Percentiles rank a stretch among this genome's conserved stretches.
These are phyloP conservation scores for Wickerhamiella lipophila DNA, from an alignment of 805 yeast genomes.

Conservation along the genomic window DNA sequence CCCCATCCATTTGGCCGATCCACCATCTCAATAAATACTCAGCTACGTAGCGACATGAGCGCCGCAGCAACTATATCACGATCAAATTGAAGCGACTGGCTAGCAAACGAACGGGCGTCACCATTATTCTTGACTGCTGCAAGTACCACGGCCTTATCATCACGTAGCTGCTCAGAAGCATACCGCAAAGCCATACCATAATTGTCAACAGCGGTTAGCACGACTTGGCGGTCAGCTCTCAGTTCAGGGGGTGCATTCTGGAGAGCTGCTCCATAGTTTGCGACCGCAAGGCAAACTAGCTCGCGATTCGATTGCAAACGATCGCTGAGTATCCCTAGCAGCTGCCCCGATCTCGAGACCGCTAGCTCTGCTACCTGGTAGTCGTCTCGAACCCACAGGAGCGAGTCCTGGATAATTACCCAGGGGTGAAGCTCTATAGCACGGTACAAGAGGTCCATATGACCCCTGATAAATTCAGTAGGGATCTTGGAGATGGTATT, in stretches of 20 bases:
- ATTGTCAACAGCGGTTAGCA: conserved; percentile 4
- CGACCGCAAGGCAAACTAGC: conserved; percentile 1
- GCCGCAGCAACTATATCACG: conserved; percentile 3
- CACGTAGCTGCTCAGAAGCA: neutral
- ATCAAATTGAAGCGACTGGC: neutral
- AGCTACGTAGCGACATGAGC: neutral
- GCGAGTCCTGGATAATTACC: neutral
- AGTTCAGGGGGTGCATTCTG: conserved; percentile 3
- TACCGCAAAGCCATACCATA: conserved; percentile 3
- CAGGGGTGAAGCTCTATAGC: conserved; percentile 4
- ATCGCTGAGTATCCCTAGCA: neutral
- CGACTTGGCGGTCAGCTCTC: neutral
- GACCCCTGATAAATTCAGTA: neutral
- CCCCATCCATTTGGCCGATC: too few species aligned
- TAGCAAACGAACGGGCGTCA: neutral
- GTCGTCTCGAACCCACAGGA: neutral
- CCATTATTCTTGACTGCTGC: conserved; percentile 6
- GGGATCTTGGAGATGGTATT: neutral
- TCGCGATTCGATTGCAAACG: neutral
- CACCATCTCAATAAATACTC: neutral
- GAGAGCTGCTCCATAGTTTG: neutral
- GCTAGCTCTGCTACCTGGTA: neutral
- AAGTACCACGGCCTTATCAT: conserved; percentile 5
- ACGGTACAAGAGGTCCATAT: neutral
- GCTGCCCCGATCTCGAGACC: neutral